phyloP scores from a whole-genome alignment of 192 early-diverging fungal genomes.

The Rhizophagus clarus region DNA sequence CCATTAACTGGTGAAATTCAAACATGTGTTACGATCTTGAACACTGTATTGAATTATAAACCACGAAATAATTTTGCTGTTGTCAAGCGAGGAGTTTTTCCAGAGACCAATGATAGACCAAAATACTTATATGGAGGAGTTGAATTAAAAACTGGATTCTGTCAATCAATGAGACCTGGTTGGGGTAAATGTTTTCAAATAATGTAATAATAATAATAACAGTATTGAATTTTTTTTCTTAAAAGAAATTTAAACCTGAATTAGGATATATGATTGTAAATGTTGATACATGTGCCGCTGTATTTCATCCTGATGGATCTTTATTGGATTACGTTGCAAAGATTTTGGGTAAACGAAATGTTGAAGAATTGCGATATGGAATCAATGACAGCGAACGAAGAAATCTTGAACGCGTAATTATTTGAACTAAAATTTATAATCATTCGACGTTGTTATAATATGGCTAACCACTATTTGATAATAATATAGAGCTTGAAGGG shows the following conservation, averaged over 20 bases:
- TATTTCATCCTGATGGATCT: background rate
- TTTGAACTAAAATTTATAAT: background rate
- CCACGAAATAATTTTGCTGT: background rate
- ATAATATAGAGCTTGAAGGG: constrained; percentile 44
- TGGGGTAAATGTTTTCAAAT: background rate
- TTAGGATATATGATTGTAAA: constrained; percentile 20
- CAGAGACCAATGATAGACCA: background rate
- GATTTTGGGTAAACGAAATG: background rate
- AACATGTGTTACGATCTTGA: background rate
- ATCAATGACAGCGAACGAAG: background rate
- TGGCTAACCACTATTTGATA: too few species aligned
- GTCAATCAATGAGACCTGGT: constrained; percentile 12
- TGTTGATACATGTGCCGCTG: constrained; percentile 12
- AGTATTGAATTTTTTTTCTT: background rate
- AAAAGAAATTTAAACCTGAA: background rate
- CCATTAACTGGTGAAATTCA: background rate
- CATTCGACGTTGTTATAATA: too few species aligned
- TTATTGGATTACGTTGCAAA: background rate
- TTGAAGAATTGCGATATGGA: constrained; percentile 1
- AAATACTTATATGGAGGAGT: background rate
- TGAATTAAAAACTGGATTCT: constrained; percentile 15
- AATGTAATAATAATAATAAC: background rate
- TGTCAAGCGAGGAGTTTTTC: constrained; percentile 18
- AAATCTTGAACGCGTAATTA: background rate
- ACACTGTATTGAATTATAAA: constrained; percentile 22